Base-by-base conservation (phyloP, 306 rosid species). In the Quercus wislizeni region DNA sequence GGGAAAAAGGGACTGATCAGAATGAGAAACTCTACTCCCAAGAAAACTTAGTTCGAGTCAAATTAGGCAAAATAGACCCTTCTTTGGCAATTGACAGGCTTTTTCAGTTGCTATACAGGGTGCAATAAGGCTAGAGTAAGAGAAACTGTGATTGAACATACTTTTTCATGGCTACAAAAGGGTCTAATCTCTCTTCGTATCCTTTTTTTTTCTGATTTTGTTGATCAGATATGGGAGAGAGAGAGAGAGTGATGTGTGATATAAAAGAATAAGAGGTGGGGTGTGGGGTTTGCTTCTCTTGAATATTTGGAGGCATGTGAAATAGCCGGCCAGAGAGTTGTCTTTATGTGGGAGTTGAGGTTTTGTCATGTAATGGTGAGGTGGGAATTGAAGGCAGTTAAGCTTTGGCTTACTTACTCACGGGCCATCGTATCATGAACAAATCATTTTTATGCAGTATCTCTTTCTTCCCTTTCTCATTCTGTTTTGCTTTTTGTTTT, bases 281-380 rank as follows among this genome's bases (percentile, higher is more conserved):
- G 73, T 23, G 55, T n/a, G 67, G 43, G 79, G 69, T 54, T 21
- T 74, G 25, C 14, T 21, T 77, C 25, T 20, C 74, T 55, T 52
- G 38, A 49, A 68, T 85, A 41, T 85, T 88, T 85, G 89, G 86
- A 81, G 75, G 73, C 89, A 83, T 88, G 81, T 88, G 89, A 83
- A 80, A 56, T 82, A 28, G 91, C 91, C 91, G 91, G 91, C 91
- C 89, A 76, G 23, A 51, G 67, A 18, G 11, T 85, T 85, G 91
- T 88, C 80, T 1, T 12, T 31, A 55, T 68, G 72, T 31, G 80
- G 83, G 79, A 30, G 87, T 85, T 85, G 85, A n/a, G 88, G 76
- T 55, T 87, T 88, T 88, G 91, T 78, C 87, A 62, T 83, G 52
- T 80, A 75, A 23, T 77, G 87, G 70, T 21, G 69, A 31, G 74